Percentiles rank a stretch among this genome's conserved stretches.
phyloP scores from a whole-genome alignment of 352 stramenopile genomes.

The Thraustochytrium sp. region DNA sequence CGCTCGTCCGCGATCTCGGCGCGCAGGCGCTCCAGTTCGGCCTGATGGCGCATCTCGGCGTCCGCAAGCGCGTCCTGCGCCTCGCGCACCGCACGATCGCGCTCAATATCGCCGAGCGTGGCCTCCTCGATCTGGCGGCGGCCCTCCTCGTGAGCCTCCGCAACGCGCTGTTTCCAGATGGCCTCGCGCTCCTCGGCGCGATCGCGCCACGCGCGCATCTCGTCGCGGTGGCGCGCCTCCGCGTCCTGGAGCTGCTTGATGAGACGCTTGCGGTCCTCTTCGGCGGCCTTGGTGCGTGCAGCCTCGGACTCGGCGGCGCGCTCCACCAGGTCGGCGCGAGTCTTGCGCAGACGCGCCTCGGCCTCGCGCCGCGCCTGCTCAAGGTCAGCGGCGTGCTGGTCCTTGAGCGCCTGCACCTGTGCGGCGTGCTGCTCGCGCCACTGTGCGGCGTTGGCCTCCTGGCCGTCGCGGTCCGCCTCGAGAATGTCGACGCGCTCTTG shows the following conservation, averaged over 20 bases:
- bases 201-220: background rate
- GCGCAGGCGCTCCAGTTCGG: background rate
- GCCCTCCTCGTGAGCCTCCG: background rate
- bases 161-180: background rate
- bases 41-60: background rate
- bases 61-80: background rate
- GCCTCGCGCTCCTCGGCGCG: background rate
- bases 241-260: background rate
- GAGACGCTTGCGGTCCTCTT: background rate
- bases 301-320: background rate
- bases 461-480: background rate
- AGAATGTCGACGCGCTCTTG: background rate
- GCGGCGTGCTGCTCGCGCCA: background rate
- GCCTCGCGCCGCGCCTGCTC: background rate
- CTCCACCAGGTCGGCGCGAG: background rate
- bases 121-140: constrained; percentile 14
- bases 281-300: background rate
- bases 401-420: background rate
- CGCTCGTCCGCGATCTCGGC: background rate
- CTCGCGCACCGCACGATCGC: background rate
- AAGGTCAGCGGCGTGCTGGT: background rate
- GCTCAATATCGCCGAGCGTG: background rate
- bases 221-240: background rate
- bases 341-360: background rate
- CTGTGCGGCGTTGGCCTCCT: background rate